Evolutionary conservation across 1,284 basidiomycete genomes (phyloP), one percentile per base, ranked within the genome.

Genomic region (Hortiboletus rubellus): DNA sequence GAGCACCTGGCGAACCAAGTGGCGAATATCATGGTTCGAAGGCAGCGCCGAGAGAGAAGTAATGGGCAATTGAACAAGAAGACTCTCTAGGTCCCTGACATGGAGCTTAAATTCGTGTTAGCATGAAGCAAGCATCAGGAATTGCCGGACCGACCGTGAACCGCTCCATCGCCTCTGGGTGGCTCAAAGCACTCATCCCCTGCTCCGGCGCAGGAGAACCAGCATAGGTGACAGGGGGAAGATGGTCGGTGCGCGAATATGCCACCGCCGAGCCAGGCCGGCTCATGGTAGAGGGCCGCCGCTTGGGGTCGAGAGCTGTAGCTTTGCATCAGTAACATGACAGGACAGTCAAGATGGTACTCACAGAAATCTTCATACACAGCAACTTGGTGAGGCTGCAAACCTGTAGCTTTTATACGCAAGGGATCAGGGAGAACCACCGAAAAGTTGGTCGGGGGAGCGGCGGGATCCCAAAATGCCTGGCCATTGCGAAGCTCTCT

Each of bases 311-410:
- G 55, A 79, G 65, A 50, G 76, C 84, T 84, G 60, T n/a, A 34
- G 5, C 38, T 30, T 24, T 43, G 0, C 47, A 6, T 63, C 30
- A 60, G 47, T 46, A 62, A 47, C 34, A 50, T 24, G 52, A 56
- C 18, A 43, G 30, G 36, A 17, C 9, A 42, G 10, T 37, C n/a
- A 2, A 30, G 42, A 43, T 7, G 14, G 17, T 58, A 70, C 77
- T 75, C 76, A 84, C 90, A 86, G 69, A 99, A 98, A 69, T 98
- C 96, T 66, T 98, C 95, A 74, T 99, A 99, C 6, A 99, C 95
- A 54, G 86, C 85, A 43, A 90, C 77, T 74, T 99, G 97, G 62
- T 86, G 83, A 18, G 84, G 79, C 60, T 92, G 87, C 6, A 99
- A 79, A 46, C 96, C 97, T 45, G 82, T 87, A 10, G 87, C 80